Conservation (phyloP, 176 grass and related monocot genomes). For the Ampelocalamus luodianensis region DNA sequence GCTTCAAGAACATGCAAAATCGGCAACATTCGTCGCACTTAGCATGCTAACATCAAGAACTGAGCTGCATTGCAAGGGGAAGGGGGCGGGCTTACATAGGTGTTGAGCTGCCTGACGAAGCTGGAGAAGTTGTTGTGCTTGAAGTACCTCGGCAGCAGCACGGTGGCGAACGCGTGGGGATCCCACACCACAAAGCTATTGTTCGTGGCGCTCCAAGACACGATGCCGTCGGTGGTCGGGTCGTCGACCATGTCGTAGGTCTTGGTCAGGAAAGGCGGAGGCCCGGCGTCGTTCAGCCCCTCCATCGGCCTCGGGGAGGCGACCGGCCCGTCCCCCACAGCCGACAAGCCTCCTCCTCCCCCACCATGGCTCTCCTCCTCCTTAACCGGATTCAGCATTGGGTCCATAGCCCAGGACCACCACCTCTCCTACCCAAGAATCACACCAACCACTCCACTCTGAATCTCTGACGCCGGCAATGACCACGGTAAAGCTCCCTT, state of each 20-base stretch:
- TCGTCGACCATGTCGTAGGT: conserved; percentile 92
- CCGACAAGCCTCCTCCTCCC: background rate
- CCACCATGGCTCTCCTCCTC: conserved; percentile 57
- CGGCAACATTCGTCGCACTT: background rate
- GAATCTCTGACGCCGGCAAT: background rate
- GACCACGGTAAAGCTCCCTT: background rate
- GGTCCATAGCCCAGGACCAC: conserved; percentile 45
- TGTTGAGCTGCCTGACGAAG: conserved; percentile 96
- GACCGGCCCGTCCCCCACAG: conserved; percentile 10
- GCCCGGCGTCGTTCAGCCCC: conserved; percentile 76
- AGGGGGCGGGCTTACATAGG: conserved; percentile 68
- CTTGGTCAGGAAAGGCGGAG: conserved; percentile 88
- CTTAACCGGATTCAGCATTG: conserved; percentile 64
- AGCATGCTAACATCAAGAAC: background rate
- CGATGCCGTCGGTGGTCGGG: conserved; percentile 46
- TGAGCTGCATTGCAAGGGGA: conserved; percentile 36
- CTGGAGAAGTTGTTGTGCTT: conserved; percentile 99
- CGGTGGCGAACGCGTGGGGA: conserved; percentile 72
- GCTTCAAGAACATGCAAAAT: background rate
- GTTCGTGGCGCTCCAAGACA: conserved; percentile 71
- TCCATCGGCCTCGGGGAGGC: conserved; percentile 65
- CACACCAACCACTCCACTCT: background rate
- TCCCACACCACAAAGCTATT: conserved; percentile 98
- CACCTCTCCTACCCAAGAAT: background rate
- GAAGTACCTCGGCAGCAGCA: conserved; percentile 78